Evolutionary conservation across 2,329 filamentous ascomycete genomes (phyloP), one percentile per base, ranked within the genome.

Genomic region (Bretziella fagacearum): DNA sequence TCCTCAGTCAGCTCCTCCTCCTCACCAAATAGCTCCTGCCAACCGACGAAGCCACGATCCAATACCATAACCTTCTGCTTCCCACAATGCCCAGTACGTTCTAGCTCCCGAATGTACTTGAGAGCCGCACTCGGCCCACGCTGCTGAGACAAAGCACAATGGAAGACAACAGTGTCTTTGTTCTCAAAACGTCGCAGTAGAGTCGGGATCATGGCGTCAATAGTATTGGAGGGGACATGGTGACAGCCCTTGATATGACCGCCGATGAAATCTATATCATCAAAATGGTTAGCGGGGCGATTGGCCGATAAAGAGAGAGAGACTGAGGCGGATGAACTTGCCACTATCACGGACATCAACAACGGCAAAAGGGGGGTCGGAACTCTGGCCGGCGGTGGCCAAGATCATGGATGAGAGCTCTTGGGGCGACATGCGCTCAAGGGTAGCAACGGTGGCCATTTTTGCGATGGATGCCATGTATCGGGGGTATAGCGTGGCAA

Each of bases 131-230:
- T 73, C 0, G 91, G 91, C 0, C 91, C 91, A 1, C 91, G 72
- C 64, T 94, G 82, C 66, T 96, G 91, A 54, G 81, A 89, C 47
- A 96, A 67, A 15, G 84, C 82, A 63, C 91, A 98, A 65, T 98
- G 91, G 62, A 98, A 98, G 1, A 98, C 75, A 11, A 98, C 85
- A 8, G 73, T 80, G 48, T 91, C 75, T 61, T 85, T 86, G 58
- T 80, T 77, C 53, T 76, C 67, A 41, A 95, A 72, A 36, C 73
- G 77, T 48, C 84, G 77, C 10, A 93, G 70, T n/a, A 98, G 74
- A 53, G 86, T 84, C 0, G 87, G 82, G 61, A 91, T 75, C 54
- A 72, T 76, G 58, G 74, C 73, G 56, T 93, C 84, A 42, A 96
- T 73, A 15, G 76, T 74, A 39, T 64, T 65, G 44, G 74, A 81